Conservation (phyloP, 192 early-diverging fungal genomes). For the Coemansia sp. region DNA sequence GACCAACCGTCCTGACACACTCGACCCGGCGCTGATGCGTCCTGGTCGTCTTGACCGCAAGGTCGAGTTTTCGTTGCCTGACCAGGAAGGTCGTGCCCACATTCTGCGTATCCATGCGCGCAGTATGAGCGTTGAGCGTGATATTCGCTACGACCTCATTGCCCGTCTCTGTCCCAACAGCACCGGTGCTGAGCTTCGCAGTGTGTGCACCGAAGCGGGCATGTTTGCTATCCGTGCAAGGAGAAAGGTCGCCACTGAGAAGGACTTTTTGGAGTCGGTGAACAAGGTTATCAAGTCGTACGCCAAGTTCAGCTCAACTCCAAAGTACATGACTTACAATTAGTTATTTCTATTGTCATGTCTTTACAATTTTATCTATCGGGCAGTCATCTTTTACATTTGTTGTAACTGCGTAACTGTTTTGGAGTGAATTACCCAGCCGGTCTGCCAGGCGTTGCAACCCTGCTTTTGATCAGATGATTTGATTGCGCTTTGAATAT, state of each 20-base stretch:
- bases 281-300: slow-evolving; percentile 99
- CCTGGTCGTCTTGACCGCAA: slow-evolving; percentile 98
- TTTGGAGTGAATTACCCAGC: no score
- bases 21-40: slow-evolving; percentile 96
- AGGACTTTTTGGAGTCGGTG: slow-evolving; percentile 99
- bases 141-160: slow-evolving; percentile 98
- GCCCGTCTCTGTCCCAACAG: slow-evolving; percentile 98
- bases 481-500: background rate
- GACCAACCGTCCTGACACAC: slow-evolving; percentile 96
- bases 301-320: slow-evolving; percentile 97
- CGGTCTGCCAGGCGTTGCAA: no score
- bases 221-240: slow-evolving; percentile 99
- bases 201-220: slow-evolving; percentile 99
- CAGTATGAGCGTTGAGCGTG: slow-evolving; percentile 98
- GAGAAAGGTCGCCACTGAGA: slow-evolving; percentile 98
- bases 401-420: no score
- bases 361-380: no score
- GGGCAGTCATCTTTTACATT: no score
- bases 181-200: slow-evolving; percentile 96
- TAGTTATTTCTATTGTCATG: slow-evolving; percentile 18
- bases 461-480: no score
- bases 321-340: slow-evolving; percentile 87
- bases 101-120: slow-evolving; percentile 99
- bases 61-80: slow-evolving; percentile 96
- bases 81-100: slow-evolving; percentile 92